These are phyloP conservation scores for Lithohypha guttulata DNA, from an alignment of 2,329 filamentous ascomycete genomes.

Conservation along the genomic window DNA sequence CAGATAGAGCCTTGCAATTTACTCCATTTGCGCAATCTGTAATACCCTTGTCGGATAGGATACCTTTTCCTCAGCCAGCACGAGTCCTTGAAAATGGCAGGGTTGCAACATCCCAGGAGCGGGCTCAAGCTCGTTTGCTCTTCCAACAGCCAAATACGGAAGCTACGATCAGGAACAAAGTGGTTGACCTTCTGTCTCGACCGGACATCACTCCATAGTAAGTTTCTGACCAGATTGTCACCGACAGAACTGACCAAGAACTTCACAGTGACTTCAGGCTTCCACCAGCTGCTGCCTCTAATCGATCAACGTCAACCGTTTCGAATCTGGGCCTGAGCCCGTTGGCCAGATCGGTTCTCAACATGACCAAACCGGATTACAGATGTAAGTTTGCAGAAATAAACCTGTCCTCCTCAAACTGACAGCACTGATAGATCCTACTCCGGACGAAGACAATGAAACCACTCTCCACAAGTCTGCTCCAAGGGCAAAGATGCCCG, in stretches of 20 bases:
- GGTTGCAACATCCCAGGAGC: slow-evolving; percentile 1
- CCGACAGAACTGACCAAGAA: background rate
- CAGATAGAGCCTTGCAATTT: slow-evolving; percentile 39
- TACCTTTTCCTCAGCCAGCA: slow-evolving; percentile 27
- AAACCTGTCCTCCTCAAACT: background rate
- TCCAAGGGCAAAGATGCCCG: slow-evolving; percentile 7
- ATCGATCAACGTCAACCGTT: background rate
- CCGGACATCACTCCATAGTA: slow-evolving; percentile 37
- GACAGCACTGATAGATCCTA: background rate
- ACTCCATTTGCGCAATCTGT: slow-evolving; percentile 39
- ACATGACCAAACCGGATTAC: slow-evolving; percentile 16
- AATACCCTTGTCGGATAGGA: slow-evolving; percentile 31
- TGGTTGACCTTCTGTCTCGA: slow-evolving; percentile 42
- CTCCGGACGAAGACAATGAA: slow-evolving; percentile 7
- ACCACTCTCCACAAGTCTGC: slow-evolving; percentile 4
- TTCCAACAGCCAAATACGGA: slow-evolving; percentile 1
- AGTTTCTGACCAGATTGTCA: too few relatives aligned
- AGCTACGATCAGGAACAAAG: background rate
- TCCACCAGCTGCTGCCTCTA: slow-evolving; percentile 1
- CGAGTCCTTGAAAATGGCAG: slow-evolving; percentile 7
- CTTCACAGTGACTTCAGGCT: slow-evolving; percentile 3
- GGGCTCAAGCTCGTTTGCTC: background rate
- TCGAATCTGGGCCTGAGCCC: slow-evolving; percentile 11
- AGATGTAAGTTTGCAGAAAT: slow-evolving; percentile 10
- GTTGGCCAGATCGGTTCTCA: slow-evolving; percentile 16